Evolutionary conservation across 164 flowering plant species (phyloP).

Genomic region (Platanus orientalis): DNA sequence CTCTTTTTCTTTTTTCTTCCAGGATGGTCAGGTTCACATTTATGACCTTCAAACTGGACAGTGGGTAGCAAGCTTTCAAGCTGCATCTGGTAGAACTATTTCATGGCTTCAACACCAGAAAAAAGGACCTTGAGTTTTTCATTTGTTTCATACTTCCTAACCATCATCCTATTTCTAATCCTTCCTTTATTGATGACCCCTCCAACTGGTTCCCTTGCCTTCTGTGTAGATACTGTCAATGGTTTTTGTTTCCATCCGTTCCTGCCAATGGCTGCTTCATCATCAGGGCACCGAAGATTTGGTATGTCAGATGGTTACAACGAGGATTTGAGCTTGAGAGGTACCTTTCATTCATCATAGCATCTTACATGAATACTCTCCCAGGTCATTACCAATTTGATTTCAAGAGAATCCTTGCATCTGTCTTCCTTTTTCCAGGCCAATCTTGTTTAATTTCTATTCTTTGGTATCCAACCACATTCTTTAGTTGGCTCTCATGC

Average conservation of each 20-base stretch:
- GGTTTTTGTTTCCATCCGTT: constrained; percentile 86
- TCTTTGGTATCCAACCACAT: too few species aligned
- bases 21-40: constrained; percentile 92
- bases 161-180: not conserved
- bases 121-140: not conserved
- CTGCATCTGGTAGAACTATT: constrained; percentile 66
- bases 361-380: not conserved
- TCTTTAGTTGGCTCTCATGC: too few species aligned
- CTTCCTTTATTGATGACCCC: not conserved
- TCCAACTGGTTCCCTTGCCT: not conserved
- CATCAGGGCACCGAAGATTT: constrained; percentile 95
- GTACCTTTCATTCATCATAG: constrained; percentile 28
- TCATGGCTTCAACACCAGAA: not conserved
- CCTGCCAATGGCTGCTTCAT: constrained; percentile 74
- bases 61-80: constrained; percentile 82
- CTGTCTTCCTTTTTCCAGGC: not conserved
- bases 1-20: constrained; percentile 4
- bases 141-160: not conserved
- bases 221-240: constrained; percentile 70
- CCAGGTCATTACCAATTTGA: not conserved
- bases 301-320: constrained; percentile 44
- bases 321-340: constrained; percentile 40
- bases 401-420: not conserved
- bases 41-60: constrained; percentile 95
- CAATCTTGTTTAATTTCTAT: too few species aligned